Conservation (phyloP, 2,329 filamentous ascomycete species). For the Aspergillus thermomutatus region DNA sequence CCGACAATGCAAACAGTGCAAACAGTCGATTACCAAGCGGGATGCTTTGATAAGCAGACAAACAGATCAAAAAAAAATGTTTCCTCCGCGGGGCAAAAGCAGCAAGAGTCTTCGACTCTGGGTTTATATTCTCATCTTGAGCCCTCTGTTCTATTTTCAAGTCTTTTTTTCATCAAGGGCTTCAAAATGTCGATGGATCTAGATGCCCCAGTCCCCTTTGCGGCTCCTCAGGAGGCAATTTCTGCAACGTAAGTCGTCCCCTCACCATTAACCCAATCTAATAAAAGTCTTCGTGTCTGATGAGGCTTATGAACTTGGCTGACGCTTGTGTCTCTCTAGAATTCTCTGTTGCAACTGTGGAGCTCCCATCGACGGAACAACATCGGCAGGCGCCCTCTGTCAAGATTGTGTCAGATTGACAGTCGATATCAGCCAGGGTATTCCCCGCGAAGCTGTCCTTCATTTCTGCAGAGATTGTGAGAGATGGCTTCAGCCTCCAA, state of each 20-base stretch:
- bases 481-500: constrained; percentile 83
- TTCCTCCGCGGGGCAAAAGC: not conserved
- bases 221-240: constrained; percentile 35
- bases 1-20: not conserved
- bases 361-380: constrained; percentile 89
- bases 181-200: constrained; percentile 51
- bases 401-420: constrained; percentile 95
- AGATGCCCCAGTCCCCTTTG: constrained; percentile 53
- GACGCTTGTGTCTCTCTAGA: constrained; percentile 39
- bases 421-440: constrained; percentile 85
- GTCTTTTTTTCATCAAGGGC: not conserved
- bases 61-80: not conserved
- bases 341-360: constrained; percentile 99
- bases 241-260: constrained; percentile 52
- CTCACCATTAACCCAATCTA: constrained; percentile 1
- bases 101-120: not conserved
- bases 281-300: constrained; percentile 10
- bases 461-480: constrained; percentile 95
- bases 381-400: constrained; percentile 81
- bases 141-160: not conserved
- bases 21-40: not conserved
- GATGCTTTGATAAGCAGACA: not conserved
- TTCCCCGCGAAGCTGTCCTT: constrained; percentile 84
- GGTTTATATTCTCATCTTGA: not conserved
- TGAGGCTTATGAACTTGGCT: constrained; percentile 12